Evolutionary conservation across 2,329 filamentous ascomycete species (phyloP).

Genomic region (Neofusicoccum parvum): DNA sequence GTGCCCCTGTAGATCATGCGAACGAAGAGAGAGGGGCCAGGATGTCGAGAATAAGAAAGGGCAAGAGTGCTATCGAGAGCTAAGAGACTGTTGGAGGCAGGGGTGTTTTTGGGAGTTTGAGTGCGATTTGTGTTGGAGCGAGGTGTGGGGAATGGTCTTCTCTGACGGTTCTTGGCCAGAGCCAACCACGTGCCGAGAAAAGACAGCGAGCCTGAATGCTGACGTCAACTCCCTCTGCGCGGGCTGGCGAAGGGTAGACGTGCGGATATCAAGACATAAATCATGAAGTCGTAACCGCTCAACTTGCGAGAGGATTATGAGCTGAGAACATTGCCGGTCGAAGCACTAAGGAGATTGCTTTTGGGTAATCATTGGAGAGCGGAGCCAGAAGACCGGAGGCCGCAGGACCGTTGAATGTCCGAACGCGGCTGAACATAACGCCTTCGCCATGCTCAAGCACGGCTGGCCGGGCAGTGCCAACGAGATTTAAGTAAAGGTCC

Average conservation of each 20-base stretch:
- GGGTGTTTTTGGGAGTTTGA: slow-evolving; percentile 19
- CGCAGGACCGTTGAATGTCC: slow-evolving; percentile 20
- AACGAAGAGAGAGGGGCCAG: slow-evolving; percentile 21
- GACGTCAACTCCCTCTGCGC: slow-evolving; percentile 27
- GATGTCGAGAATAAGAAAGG: slow-evolving; percentile 20
- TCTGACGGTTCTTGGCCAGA: slow-evolving; percentile 7
- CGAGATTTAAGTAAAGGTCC: slow-evolving; percentile 4
- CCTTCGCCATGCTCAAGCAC: slow-evolving; percentile 13
- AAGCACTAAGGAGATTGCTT: slow-evolving; percentile 39
- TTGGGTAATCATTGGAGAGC: slow-evolving; percentile 25
- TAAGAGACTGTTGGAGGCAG: slow-evolving; percentile 21
- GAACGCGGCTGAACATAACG: slow-evolving; percentile 20
- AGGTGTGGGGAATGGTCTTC: slow-evolving; percentile 15
- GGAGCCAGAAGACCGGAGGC: slow-evolving; percentile 19
- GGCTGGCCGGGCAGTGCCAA: background rate
- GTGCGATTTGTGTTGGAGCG: slow-evolving; percentile 18
- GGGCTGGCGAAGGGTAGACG: slow-evolving; percentile 28
- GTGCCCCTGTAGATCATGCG: slow-evolving; percentile 22
- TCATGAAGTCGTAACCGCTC: slow-evolving; percentile 47
- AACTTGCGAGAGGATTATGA: slow-evolving; percentile 39
- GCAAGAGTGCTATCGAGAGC: slow-evolving; percentile 20
- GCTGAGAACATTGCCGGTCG: slow-evolving; percentile 36
- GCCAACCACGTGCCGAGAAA: slow-evolving; percentile 23
- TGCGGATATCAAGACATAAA: slow-evolving; percentile 44
- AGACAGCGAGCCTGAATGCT: slow-evolving; percentile 28